phyloP scores from a whole-genome alignment of 768 basidiomycete genomes.

The Pleurotus platypus region DNA sequence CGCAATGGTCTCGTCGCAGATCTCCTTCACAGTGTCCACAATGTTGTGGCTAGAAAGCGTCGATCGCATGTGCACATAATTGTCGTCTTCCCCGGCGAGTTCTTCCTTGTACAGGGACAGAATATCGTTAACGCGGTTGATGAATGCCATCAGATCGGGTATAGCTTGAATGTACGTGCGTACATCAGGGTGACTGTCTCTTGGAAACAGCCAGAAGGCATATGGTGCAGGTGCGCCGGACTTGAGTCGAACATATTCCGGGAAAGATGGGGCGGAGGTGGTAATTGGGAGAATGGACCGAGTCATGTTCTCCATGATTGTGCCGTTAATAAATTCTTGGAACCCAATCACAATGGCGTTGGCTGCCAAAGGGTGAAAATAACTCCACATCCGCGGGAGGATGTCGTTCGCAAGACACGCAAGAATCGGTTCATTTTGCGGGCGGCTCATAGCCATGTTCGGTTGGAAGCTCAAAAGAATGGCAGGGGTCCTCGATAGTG shows the following conservation, averaged over 20 bases:
- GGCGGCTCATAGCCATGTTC: not conserved
- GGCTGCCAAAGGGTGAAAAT: not conserved
- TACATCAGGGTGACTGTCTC: not conserved
- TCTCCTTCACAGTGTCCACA: not conserved
- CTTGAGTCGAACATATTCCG: constrained; percentile 4
- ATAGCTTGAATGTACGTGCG: constrained; percentile 2
- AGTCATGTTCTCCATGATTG: not conserved
- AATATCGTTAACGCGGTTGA: constrained; percentile 1
- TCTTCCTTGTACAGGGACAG: constrained; percentile 7
- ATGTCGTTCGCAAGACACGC: not conserved
- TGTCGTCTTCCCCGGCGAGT: not conserved
- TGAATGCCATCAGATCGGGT: not conserved
- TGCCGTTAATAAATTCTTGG: not conserved
- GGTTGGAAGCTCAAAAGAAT: not conserved
- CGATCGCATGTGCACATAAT: constrained; percentile 1
- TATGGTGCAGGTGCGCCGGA: not conserved
- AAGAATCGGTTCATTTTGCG: not conserved
- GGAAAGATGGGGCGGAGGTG: not conserved
- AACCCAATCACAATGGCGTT: not conserved
- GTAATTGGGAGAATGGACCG: not conserved
- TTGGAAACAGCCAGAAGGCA: constrained; percentile 1
- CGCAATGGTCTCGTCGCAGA: not conserved
- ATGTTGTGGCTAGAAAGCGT: not conserved
- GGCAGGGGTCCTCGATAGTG: not conserved
- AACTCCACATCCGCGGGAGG: not conserved